phyloP scores from a whole-genome alignment of 768 basidiomycete species.

The Leccinum boreale region DNA sequence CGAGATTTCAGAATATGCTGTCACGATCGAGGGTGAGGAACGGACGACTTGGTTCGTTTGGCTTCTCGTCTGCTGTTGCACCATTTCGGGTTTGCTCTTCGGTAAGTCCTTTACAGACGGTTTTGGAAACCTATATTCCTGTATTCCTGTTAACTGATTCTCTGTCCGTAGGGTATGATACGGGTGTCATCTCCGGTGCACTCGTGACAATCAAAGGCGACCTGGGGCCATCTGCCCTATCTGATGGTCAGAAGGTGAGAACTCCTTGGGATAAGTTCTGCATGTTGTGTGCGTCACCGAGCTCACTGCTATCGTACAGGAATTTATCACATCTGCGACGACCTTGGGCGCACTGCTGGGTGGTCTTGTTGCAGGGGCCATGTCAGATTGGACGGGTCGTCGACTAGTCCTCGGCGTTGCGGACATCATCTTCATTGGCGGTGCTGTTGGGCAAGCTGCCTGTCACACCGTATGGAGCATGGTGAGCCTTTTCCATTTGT shows the following conservation, averaged over 20 bases:
- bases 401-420: slow-evolving; percentile 62
- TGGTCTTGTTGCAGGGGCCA: slow-evolving; percentile 49
- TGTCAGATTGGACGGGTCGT: slow-evolving; percentile 68
- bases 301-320: slow-evolving; percentile 39
- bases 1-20: slow-evolving; percentile 57
- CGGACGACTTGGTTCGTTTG: slow-evolving; percentile 71
- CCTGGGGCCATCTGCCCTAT: slow-evolving; percentile 54
- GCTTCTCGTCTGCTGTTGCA: slow-evolving; percentile 71
- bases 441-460: slow-evolving; percentile 68
- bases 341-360: slow-evolving; percentile 77
- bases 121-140: not conserved
- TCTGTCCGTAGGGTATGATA: slow-evolving; percentile 62
- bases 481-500: slow-evolving; percentile 35
- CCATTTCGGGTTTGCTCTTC: slow-evolving; percentile 73
- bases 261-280: not conserved
- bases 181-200: slow-evolving; percentile 79
- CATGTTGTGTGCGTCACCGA: no score
- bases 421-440: slow-evolving; percentile 71
- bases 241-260: slow-evolving; percentile 59
- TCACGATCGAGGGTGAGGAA: slow-evolving; percentile 64
- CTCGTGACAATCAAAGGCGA: slow-evolving; percentile 69
- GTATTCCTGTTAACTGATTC: not conserved
- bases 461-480: slow-evolving; percentile 69
- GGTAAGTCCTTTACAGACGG: slow-evolving; percentile 39
- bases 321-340: slow-evolving; percentile 77